These are phyloP conservation scores for Trametes pubescens DNA, from an alignment of 1,284 basidiomycete genomes.

Conservation along the genomic window DNA sequence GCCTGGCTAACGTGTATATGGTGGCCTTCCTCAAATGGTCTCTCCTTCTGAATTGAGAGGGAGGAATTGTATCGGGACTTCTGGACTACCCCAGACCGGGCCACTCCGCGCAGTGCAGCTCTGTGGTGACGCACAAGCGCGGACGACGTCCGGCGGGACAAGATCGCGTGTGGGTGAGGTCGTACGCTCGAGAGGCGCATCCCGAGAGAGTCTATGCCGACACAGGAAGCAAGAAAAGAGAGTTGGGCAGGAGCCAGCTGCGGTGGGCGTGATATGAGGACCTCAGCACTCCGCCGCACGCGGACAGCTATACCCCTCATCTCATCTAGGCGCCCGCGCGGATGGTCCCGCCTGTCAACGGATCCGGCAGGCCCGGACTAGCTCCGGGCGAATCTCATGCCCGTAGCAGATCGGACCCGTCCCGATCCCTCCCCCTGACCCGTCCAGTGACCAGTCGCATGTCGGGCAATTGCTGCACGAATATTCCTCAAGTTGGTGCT, in stretches of 20 bases:
- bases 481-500: no score
- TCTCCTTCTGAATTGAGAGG: conserved; percentile 24
- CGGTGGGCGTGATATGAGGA: neutral
- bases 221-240: conserved; percentile 1
- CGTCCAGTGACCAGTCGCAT: neutral
- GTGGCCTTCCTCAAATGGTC: conserved; percentile 4
- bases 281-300: neutral
- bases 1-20: conserved; percentile 16
- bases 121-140: conserved; percentile 19
- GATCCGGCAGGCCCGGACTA: conserved; percentile 8
- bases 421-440: neutral
- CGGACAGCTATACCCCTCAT: conserved; percentile 5
- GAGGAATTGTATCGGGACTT: conserved; percentile 32
- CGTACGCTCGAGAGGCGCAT: conserved; percentile 30
- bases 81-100: conserved; percentile 20
- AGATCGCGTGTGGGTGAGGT: conserved; percentile 16
- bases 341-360: conserved; percentile 1
- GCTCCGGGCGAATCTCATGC: conserved; percentile 21
- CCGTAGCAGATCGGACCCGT: conserved; percentile 7
- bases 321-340: conserved; percentile 30
- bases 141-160: conserved; percentile 22
- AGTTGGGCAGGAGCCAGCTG: conserved; percentile 2
- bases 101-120: conserved; percentile 24
- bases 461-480: neutral
- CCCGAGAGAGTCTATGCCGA: neutral